A percentile compares a stretch with the other conserved stretches of the same genome.
phyloP scores from a whole-genome alignment of 768 basidiomycete species.

The Pseudohyphozyma bogoriensis region DNA sequence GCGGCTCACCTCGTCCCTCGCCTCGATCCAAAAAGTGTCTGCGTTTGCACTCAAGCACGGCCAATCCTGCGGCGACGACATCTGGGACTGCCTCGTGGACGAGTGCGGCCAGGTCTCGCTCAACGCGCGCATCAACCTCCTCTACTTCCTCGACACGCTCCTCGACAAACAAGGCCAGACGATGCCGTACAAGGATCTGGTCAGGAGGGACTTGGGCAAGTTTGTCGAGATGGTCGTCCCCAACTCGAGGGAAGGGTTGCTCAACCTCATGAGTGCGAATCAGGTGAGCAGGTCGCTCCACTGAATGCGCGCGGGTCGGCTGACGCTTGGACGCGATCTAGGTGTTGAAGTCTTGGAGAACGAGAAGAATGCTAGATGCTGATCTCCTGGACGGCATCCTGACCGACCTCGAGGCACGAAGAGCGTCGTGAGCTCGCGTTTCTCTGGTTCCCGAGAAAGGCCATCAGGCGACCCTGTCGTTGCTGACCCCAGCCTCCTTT shows the following conservation, averaged over 20 bases:
- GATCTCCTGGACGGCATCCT: slow-evolving; percentile 21
- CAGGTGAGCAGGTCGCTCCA: slow-evolving; percentile 38
- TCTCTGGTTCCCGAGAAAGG: too few species aligned
- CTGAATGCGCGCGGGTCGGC: slow-evolving; percentile 34
- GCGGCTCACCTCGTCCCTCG: slow-evolving; percentile 40
- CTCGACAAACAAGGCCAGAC: slow-evolving; percentile 30
- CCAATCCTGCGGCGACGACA: slow-evolving; percentile 38
- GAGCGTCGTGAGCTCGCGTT: slow-evolving; percentile 11
- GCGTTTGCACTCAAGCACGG: slow-evolving; percentile 40
- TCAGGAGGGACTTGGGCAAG: slow-evolving; percentile 36
- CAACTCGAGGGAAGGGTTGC: slow-evolving; percentile 38
- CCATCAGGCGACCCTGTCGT: too few species aligned
- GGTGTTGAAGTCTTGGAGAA: slow-evolving; percentile 30
- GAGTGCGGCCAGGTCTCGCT: slow-evolving; percentile 39
- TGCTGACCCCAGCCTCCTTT: neutral
- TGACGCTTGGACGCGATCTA: slow-evolving; percentile 31
- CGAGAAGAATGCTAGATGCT: slow-evolving; percentile 21
- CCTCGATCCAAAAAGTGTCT: slow-evolving; percentile 42
- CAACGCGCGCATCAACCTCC: slow-evolving; percentile 42
- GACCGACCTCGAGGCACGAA: slow-evolving; percentile 11
- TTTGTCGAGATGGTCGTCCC: slow-evolving; percentile 41
- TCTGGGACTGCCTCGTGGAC: slow-evolving; percentile 43
- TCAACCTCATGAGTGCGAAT: slow-evolving; percentile 40
- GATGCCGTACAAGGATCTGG: slow-evolving; percentile 36
- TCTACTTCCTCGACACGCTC: slow-evolving; percentile 42